phyloP scores from a whole-genome alignment of 257 asterid species.

The Solanum microdontum region DNA sequence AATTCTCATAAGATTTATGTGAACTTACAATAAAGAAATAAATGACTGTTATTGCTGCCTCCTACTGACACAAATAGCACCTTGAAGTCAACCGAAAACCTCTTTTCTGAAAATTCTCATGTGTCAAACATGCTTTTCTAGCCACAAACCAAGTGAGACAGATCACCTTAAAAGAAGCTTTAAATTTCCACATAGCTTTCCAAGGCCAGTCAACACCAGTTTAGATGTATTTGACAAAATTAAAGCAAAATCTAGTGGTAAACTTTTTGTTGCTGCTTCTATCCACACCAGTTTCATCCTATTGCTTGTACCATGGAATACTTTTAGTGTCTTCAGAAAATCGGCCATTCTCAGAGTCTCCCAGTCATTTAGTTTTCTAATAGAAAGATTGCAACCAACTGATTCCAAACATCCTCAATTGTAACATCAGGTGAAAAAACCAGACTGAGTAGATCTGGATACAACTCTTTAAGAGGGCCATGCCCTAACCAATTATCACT shows the following conservation, averaged over 20 bases:
- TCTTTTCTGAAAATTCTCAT: not conserved
- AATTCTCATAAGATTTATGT: not conserved
- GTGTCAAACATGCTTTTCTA: not conserved
- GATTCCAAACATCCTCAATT: conserved; percentile 53
- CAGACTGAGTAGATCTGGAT: not conserved
- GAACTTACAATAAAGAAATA: not conserved
- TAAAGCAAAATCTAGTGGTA: not conserved
- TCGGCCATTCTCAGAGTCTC: not conserved
- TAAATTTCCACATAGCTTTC: not conserved
- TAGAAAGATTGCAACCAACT: conserved; percentile 66
- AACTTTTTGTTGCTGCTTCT: not conserved
- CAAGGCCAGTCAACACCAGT: not conserved
- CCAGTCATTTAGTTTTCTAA: conserved; percentile 11
- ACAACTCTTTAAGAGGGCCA: not conserved
- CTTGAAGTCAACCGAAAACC: not conserved
- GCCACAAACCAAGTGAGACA: not conserved
- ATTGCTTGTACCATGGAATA: not conserved
- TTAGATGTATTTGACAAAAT: not conserved
- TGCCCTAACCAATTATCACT: not conserved
- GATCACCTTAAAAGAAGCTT: not conserved
- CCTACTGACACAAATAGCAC: not conserved
- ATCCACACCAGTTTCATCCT: not conserved
- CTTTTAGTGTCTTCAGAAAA: not conserved
- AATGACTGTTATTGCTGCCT: not conserved
- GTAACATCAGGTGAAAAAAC: not conserved